Base-by-base conservation (phyloP, 2,329 filamentous ascomycete species). In the Penicillium nordicum region DNA sequence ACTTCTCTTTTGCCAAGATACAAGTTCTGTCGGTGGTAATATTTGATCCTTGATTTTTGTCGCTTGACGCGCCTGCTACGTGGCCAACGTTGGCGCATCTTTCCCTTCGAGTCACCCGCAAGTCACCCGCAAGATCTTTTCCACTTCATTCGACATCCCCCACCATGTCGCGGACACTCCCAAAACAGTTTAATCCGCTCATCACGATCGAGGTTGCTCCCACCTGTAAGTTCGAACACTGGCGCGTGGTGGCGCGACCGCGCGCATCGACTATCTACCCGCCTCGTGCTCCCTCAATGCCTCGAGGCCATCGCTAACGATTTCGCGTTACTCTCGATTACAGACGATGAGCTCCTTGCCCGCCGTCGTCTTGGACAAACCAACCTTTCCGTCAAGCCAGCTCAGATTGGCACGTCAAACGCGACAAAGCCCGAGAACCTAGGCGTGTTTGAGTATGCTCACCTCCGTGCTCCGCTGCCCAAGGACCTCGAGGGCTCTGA, bases 381-480 rank as follows among this genome's bases (percentile, higher is more conserved):
- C 25, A 89, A 95, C 75, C 83, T 99, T 62, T 87, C 88, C 10
- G 86, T 92, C 50, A 94, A 92, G 78, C 86, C 91, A 68, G 86
- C 87, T 34, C 86, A 88, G 65, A 79, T 87, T n/a, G 85, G 84
- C 57, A 84, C 84, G 10, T 82, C 84, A 38, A 88, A 86, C 73
- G 87, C 90, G 61, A 84, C 86, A 55, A 90, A 90, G 72, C 80
- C 85, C 45, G 82, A 88, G 63, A 86, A 88, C 64, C 80, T 94
- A 58, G 91, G 90, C 50, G 85, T 88, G 45, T 96, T 99, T 72
- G 94, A 97, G 76, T 99, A 99, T 75, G 93, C 92, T 63, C 94
- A 99, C 73, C 82, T 99, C 48, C 89, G 93, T 69, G 93, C 92
- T 58, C 93, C 94, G 14, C 79, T 99, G 45, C 94, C 94, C 48